phyloP scores from a whole-genome alignment of 129 eudicot species.

The Calendula officinalis region DNA sequence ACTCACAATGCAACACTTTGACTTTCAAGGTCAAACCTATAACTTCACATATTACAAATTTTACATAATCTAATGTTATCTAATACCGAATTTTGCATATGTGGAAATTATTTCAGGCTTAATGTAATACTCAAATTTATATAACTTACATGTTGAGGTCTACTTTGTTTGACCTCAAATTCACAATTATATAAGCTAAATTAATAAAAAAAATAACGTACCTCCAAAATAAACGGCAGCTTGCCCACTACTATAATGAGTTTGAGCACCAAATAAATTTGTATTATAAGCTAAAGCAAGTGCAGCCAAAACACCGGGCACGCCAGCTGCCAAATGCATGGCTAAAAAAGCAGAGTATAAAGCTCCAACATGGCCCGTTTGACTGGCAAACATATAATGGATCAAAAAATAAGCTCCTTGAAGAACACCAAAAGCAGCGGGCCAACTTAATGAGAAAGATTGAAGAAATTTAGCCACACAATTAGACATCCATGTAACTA shows the following conservation, averaged over 20 bases:
- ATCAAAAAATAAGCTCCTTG: conserved; percentile 80
- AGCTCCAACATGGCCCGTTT: conserved; percentile 97
- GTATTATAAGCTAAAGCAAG: conserved; percentile 82
- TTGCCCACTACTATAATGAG: conserved; percentile 97
- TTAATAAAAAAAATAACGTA: conserved; percentile 13
- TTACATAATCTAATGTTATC: too few species aligned
- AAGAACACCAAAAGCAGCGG: conserved; percentile 83
- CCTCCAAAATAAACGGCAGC: conserved; percentile 99
- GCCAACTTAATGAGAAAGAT: conserved; percentile 49
- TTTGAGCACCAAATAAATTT: conserved; percentile 79
- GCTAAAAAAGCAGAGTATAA: conserved; percentile 90
- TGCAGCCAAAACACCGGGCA: conserved; percentile 82
- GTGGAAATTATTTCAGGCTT: too few species aligned
- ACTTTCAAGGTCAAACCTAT: conserved; percentile 9
- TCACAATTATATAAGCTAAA: too few species aligned
- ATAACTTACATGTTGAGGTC: too few species aligned
- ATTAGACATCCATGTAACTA: conserved; percentile 68
- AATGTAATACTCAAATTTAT: too few species aligned
- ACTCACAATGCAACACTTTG: conserved; percentile 18
- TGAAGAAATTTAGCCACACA: conserved; percentile 50
- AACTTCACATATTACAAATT: too few species aligned
- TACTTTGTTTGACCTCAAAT: too few species aligned
- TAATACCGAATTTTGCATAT: too few species aligned
- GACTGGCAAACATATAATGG: conserved; percentile 95
- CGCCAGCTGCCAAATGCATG: conserved; percentile 89